These are phyloP conservation scores for Hyparrhenia diplandra DNA, from an alignment of 176 grass and related monocot species.

Conservation along the genomic window DNA sequence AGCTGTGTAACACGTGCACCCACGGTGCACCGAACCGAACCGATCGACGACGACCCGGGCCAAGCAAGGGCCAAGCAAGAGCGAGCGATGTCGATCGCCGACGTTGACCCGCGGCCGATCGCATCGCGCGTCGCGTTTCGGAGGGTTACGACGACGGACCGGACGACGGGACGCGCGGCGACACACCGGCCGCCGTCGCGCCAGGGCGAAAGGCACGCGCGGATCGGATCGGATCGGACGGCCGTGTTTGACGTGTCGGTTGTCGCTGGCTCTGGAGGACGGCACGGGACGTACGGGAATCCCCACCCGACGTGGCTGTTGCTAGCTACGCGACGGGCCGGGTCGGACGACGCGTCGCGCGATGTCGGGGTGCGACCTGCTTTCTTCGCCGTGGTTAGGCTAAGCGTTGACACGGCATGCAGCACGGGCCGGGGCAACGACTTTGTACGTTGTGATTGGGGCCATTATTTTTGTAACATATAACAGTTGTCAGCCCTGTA, in stretches of 20 bases:
- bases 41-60: too few relatives aligned
- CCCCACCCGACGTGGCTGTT: neutral
- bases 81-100: neutral
- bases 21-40: neutral
- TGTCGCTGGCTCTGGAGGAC: neutral
- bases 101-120: conserved; percentile 1
- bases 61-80: too few relatives aligned
- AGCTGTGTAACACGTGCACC: conserved; percentile 38
- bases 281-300: neutral
- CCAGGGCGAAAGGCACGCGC: neutral
- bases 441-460: too few relatives aligned
- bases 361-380: neutral
- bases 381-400: neutral
- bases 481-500: neutral
- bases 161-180: neutral
- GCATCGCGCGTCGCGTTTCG: neutral
- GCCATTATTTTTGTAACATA: too few relatives aligned
- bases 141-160: neutral
- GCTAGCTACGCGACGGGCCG: neutral
- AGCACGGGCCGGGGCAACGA: neutral
- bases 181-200: too few relatives aligned
- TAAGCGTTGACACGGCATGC: neutral
- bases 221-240: neutral
- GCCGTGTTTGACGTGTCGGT: neutral
- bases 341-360: neutral